Evolutionary conservation across 495 filamentous ascomycete genomes (phyloP).

Genomic region (Hypoxylon crocopeplum): DNA sequence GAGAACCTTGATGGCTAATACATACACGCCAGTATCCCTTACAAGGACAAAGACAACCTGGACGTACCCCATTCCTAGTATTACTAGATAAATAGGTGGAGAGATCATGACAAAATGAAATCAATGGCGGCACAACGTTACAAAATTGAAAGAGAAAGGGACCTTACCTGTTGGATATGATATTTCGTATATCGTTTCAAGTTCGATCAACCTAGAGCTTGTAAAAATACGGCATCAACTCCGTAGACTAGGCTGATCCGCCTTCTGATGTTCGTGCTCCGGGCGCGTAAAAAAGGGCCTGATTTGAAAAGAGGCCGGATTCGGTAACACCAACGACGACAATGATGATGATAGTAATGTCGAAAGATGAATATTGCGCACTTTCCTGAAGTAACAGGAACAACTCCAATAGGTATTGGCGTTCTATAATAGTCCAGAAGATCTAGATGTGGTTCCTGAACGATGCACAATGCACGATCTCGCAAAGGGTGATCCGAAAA

Average conservation of each 20-base stretch:
- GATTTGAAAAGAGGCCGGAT: too few relatives aligned
- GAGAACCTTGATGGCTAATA: constrained; percentile 34
- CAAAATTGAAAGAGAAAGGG: neutral
- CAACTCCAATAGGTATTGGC: neutral
- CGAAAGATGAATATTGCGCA: neutral
- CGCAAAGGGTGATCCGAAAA: constrained; percentile 11
- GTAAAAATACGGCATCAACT: constrained; percentile 1
- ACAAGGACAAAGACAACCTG: neutral
- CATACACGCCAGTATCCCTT: constrained; percentile 1
- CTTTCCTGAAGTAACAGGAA: neutral
- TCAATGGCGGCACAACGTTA: neutral
- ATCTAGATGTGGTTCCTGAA: neutral
- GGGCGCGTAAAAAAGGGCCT: too few relatives aligned
- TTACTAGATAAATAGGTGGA: neutral
- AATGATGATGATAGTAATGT: neutral
- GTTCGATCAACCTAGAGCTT: neutral
- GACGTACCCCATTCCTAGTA: neutral
- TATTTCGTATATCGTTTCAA: neutral
- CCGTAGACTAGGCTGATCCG: neutral
- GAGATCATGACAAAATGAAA: neutral
- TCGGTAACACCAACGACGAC: neutral
- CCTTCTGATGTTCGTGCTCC: neutral
- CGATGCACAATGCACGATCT: constrained; percentile 5
- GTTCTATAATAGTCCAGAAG: constrained; percentile 8
- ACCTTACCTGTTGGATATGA: constrained; percentile 19